Percentiles rank a stretch among this genome's conserved stretches.
Conservation (phyloP, 2,329 filamentous ascomycete species). For the Diaporthe sp. region DNA sequence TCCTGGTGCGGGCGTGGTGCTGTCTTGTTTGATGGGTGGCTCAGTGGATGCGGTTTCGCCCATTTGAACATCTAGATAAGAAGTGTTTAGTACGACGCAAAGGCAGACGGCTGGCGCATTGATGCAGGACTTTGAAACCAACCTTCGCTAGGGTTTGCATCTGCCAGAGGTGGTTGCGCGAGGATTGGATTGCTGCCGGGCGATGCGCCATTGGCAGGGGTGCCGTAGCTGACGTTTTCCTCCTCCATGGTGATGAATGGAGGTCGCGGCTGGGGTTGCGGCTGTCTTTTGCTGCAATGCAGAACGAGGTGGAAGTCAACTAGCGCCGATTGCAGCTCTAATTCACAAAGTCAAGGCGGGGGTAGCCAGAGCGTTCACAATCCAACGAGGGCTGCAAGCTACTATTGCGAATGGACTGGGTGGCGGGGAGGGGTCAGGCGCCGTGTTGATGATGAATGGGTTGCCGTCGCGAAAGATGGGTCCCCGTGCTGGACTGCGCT, state of each 20-base stretch:
- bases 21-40: slow-evolving; percentile 70
- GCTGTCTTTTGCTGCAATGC: slow-evolving; percentile 13
- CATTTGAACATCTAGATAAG: slow-evolving; percentile 72
- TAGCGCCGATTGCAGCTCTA: slow-evolving; percentile 29
- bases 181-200: slow-evolving; percentile 68
- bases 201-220: slow-evolving; percentile 67
- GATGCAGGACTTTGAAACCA: slow-evolving; percentile 40
- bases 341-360: slow-evolving; percentile 34
- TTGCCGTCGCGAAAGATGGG: slow-evolving; percentile 38
- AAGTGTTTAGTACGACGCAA: not conserved
- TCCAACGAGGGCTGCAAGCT: slow-evolving; percentile 5
- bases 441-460: slow-evolving; percentile 30
- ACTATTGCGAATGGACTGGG: not conserved
- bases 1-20: slow-evolving; percentile 68
- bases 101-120: not conserved
- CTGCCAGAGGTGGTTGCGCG: slow-evolving; percentile 65
- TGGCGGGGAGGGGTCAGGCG: slow-evolving; percentile 27
- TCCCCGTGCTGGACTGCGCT: slow-evolving; percentile 32
- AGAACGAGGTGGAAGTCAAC: not conserved
- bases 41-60: slow-evolving; percentile 62
- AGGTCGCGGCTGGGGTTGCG: slow-evolving; percentile 40
- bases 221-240: slow-evolving; percentile 67
- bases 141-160: slow-evolving; percentile 62
- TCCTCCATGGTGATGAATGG: slow-evolving; percentile 67
- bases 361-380: not conserved